Base-by-base conservation (phyloP, 2,329 filamentous ascomycete species). In the Pseudocercospora cruenta region DNA sequence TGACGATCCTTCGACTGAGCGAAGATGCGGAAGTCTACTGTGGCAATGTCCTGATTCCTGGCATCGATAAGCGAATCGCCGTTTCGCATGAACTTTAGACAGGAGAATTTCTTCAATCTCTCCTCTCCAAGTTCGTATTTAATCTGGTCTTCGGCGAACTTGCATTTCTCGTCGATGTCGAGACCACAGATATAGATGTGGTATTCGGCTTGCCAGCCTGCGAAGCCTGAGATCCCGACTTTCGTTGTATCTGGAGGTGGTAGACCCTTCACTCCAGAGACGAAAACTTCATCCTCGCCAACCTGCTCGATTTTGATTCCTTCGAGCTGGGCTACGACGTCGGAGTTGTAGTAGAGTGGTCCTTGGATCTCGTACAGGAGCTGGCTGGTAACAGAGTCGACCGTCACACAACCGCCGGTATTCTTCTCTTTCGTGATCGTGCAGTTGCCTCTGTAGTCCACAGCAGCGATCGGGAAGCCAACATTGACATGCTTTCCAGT, bases 341-440 rank as follows among this genome's bases (percentile, higher is more conserved):
- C 85, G 0, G 81, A 82, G 73, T 86, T 85, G 76, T 81, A 83
- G 71, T 87, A 87, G 76, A 80, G 81, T 0, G 81, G 82, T 3
- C 84, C 84, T 67, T 85, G 83, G n/a, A 85, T 81, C 72, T 85
- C 83, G 70, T 85, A 86, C 1, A 86, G 69, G 2, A 86, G 74
- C 64, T 86, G 84, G 1, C 80, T 82, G 0, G 80, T 81, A 54
- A 82, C 81, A 0, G 84, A 85, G 62, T 84, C 81, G 12, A 82
- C 79, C 0, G 78, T 77, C 8, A 79, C 74, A 36, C 66, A 68
- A 55, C 78, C 78, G 16, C 73, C 74, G 12, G 75, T 78, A 1
- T 71, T 71, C 24, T 72, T 65, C 47, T 76, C 74, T 65, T 79
- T 80, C 10, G 73, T 72, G 57, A 77, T 74, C 9, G 57, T 72